phyloP scores from a whole-genome alignment of 2,329 filamentous ascomycete species.

The Cephalotrichum gorgonifer region DNA sequence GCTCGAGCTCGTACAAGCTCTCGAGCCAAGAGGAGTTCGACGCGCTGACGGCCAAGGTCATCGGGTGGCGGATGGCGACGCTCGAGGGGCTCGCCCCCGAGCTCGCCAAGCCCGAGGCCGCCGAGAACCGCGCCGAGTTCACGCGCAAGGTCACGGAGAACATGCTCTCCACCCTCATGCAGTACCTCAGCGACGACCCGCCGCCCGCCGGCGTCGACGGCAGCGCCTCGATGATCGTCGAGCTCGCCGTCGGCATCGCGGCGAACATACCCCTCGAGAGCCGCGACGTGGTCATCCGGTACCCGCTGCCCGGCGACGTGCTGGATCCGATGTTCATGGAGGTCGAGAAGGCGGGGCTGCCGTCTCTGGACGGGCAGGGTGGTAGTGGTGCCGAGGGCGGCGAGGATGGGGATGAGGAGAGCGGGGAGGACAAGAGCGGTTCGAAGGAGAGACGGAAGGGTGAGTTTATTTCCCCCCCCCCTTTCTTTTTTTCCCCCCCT shows the following conservation, averaged over 20 bases:
- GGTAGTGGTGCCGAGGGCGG: too few species aligned
- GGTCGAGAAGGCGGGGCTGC: constrained; percentile 62
- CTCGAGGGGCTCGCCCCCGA: constrained; percentile 75
- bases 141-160: constrained; percentile 59
- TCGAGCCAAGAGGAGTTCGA: constrained; percentile 81
- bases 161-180: constrained; percentile 58
- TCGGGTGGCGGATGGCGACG: constrained; percentile 89
- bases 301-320: constrained; percentile 66
- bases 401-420: constrained; percentile 31
- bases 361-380: too few species aligned
- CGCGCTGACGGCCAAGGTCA: constrained; percentile 74
- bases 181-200: constrained; percentile 66
- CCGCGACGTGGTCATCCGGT: constrained; percentile 78
- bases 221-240: constrained; percentile 84
- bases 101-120: constrained; percentile 55
- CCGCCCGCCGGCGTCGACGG: constrained; percentile 75
- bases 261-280: constrained; percentile 84
- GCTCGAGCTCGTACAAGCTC: constrained; percentile 61
- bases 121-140: constrained; percentile 57
- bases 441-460: constrained; percentile 34
- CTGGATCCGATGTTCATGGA: constrained; percentile 75
- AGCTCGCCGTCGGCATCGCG: constrained; percentile 77
- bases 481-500: not conserved
- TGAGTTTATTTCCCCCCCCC: constrained; percentile 4
- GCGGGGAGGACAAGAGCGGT: constrained; percentile 27